Base-by-base conservation (phyloP, 345 rosid genomes). In the Kandelia obovata region DNA sequence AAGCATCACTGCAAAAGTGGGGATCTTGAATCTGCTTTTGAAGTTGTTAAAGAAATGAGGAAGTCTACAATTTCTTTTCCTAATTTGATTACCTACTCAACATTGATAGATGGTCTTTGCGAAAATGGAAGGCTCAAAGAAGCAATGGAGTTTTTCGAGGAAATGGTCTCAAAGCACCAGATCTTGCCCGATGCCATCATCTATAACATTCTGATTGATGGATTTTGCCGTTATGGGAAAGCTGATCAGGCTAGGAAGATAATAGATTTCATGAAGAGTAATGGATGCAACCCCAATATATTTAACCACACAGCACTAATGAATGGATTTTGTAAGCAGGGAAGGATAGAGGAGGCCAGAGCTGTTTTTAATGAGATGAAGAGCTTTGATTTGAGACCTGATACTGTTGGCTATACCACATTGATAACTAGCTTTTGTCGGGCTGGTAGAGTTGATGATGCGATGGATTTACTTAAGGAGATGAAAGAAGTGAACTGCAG, bases 1-100 rank as follows among this genome's bases (percentile, higher is more conserved):
- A 92, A 92, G 84, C 82, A 88, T 62, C 97, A 92, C 47, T 89
- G 99, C 77, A 89, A 78, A 78, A 81, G 72, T 46, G 89, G 91
- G 30, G 80, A 82, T 79, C 51, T 85, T 20, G 83, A 80, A 23
- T 90, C 87, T 39, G 96, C 92, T 4, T 78, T 80, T 69, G 76
- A 81, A 51, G 91, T 92, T 65, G 51, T 90, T 17, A 77, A 86
- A 82, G 91, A 88, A 85, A 92, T 92, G 98, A 90, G 81, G 72
- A 82, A 73, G 65, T 81, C 80, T 53, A 78, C 55, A 51, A 43
- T 73, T 51, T 88, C 95, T 21, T 88, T 83, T 84, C 96, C 98
- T 20, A 83, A 88, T 77, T 63, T 85, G 75, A 83, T 92, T 61
- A 90, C 96, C 57, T 88, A 90, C 80, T 86, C 96, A 19, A 90